phyloP scores from a whole-genome alignment of 2,329 filamentous ascomycete species.

The Neofusicoccum parvum region DNA sequence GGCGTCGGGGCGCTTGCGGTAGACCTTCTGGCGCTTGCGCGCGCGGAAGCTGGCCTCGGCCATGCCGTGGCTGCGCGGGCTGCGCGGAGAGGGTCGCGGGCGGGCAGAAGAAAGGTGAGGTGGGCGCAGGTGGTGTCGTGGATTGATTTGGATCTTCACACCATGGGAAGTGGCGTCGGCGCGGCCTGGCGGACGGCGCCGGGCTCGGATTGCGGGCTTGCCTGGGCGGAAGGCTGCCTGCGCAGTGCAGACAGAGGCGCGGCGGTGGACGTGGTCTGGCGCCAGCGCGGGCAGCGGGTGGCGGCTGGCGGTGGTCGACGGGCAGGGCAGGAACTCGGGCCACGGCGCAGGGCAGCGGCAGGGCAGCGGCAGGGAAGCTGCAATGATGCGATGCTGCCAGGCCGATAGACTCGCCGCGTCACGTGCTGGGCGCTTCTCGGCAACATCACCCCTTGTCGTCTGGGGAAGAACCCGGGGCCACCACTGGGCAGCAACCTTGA shows the following conservation, averaged over 20 bases:
- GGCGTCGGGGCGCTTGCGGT: constrained; percentile 46
- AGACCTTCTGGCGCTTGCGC: constrained; percentile 54
- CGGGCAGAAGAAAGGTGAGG: background rate
- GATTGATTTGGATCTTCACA: background rate
- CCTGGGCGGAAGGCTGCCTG: too few species aligned
- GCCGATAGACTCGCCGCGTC: background rate
- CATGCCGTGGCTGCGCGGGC: background rate
- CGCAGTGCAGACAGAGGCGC: too few species aligned
- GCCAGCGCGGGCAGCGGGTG: too few species aligned
- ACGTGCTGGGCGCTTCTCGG: background rate
- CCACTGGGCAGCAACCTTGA: constrained; percentile 8
- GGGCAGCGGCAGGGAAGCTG: too few species aligned
- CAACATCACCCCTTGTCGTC: constrained; percentile 17
- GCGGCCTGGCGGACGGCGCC: too few species aligned
- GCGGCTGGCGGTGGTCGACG: too few species aligned
- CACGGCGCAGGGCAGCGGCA: too few species aligned
- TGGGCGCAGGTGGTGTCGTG: background rate
- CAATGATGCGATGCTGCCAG: background rate
- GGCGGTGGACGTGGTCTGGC: too few species aligned
- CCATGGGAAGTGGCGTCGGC: background rate
- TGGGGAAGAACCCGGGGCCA: constrained; percentile 1
- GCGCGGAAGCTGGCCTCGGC: constrained; percentile 48
- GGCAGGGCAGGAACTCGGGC: too few species aligned
- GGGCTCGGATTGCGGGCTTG: too few species aligned
- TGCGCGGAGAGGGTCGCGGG: background rate